Evolutionary conservation across 2,329 filamentous ascomycete genomes (phyloP), one percentile per base, ranked within the genome.

Genomic region (Chaetomiaceae sp.): DNA sequence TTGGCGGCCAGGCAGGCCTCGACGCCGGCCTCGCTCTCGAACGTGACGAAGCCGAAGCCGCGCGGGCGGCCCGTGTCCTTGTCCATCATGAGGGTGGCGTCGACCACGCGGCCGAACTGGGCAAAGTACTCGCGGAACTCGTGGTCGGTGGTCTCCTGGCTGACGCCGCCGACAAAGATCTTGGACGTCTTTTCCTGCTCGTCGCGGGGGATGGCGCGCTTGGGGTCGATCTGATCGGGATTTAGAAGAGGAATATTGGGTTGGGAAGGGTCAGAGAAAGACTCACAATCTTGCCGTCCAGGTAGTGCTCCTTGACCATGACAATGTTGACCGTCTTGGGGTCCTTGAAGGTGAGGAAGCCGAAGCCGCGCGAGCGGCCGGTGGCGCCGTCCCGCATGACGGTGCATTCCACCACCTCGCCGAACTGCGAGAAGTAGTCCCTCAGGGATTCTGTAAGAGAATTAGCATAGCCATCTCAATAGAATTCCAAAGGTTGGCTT

Each of bases 1-100:
- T 90, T 88, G 20, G 85, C 82, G 52, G 87, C 84, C 39, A 99
- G 83, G 56, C 91, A 95, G 31, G 89, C 88, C 60, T 99, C 94
- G 40, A 99, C 94, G 17, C 94, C 94, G 15, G 89, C 85, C 66
- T 99, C 94, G 61, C 87, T 95, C 72, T 99, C 94, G 64, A 99
- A 99, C 0, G 94, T 99, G 49, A 99, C 94, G 69, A 99, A 99
- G 14, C 94, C 94, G 66, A 99, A 99, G 1, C 94, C 94, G 66
- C 94, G 82, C 3, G 94, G 94, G 37, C 94, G 84, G n/a, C 94
- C 94, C 1, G 94, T 99, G 70, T 99, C 94, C 73, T 99, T 99
- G 70, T 99, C 94, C 85, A 99, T 99, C 94, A 99, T 99, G 2
- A 99, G 83, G 0, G 94, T 99, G 2, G 94, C 94, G 72, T 99